Base-by-base conservation (phyloP, 2,329 filamentous ascomycete genomes). In the Cercospora brassicicola region DNA sequence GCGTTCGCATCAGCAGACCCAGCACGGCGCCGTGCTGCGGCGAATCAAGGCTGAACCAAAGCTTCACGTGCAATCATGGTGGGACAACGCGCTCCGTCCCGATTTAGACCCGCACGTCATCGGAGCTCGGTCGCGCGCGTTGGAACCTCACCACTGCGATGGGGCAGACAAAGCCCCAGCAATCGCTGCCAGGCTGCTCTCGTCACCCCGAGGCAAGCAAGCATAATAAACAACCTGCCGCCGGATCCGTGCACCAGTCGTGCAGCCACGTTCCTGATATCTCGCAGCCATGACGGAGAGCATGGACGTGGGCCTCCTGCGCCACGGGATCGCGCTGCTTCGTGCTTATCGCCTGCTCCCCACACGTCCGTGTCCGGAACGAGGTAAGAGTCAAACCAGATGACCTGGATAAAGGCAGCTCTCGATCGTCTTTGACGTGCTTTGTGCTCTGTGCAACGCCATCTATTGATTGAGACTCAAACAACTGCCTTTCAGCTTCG, bases 41-140 rank as follows among this genome's bases (percentile, higher is more conserved):
- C 66, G 66, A 68, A 68, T 68, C 62, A 68, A 65, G 63, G 20
- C 57, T 68, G 66, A 68, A 68, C 65, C 62, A 68, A 62, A 59
- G 20, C 62, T 68, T 68, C 66, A 68, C 66, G 66, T 68, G 66
- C 51, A 23, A 39, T 56, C 42, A 65, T 61, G 64, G 36, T 61
- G 64, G 39, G 31, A 60, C 55, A 53, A n/a, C 63, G 26, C 39
- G 64, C 39, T 31, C 56, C 63, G 36, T 62, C 62, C 66, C 62
- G 66, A 68, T 68, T 56, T 42, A 65, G 66, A 42, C 15, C 39
- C 62, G 59, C 57, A 68, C 66, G 66, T 68, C 56, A 66, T 62
- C 59, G 57, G 26, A 59, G 55, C 55, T 36, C 28, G 55, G 55
- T 15, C 23, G 56, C 59, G 48, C 45, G 45, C 57, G 59, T 48